Evolutionary conservation across 192 early-diverging fungal species (phyloP), one percentile per base, ranked within the genome.

Genomic region (Coemansia erecta): DNA sequence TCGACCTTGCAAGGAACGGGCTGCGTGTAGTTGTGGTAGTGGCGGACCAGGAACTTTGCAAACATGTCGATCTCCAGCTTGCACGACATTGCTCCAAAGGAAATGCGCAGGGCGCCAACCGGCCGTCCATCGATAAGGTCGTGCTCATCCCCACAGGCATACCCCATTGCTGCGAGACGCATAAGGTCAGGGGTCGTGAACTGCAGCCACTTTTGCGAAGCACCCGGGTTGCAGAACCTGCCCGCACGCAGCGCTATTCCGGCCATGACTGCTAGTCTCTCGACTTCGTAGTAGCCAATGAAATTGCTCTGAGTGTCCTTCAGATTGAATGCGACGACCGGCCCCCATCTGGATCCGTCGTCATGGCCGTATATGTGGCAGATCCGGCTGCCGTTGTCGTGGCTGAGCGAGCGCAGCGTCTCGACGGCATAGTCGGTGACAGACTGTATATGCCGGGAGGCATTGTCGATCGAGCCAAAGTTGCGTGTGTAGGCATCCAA

Each of bases 201-300:
- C n/a, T 76, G 42, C 4, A 93, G 73, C 84, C 86, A 87, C 10
- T 63, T 62, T 28, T 90, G 83, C 26, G 85, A 76, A 1, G 90
- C 86, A 26, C 92, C 92, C 15, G 89, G 89, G 56, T 94, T 94
- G 81, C 92, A 94, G 65, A 86, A 87, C 24, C 89, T 81, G 0
- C 92, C 92, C 0, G 84, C 67, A 0, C 92, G 82, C 24, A 94
- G 44, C 49, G 89, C 85, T 26, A 94, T 87, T 17, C 84, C 74
- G 17, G 84, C 66, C 64, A 86, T 72, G 22, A 70, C 68, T 10
- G 91, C 90, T 55, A 93, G 68, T 19, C 81, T 62, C 57, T 86
- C 82, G 2, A 94, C 89, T 43, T 85, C 82, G 21, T 73, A 57
- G 53, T 84, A 85, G 10, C 89, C 87, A 41, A 94, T 77, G 60